Evolutionary conservation across 495 filamentous ascomycete genomes (phyloP), one percentile per base, ranked within the genome.

Genomic region (Aeminium ludgeri): DNA sequence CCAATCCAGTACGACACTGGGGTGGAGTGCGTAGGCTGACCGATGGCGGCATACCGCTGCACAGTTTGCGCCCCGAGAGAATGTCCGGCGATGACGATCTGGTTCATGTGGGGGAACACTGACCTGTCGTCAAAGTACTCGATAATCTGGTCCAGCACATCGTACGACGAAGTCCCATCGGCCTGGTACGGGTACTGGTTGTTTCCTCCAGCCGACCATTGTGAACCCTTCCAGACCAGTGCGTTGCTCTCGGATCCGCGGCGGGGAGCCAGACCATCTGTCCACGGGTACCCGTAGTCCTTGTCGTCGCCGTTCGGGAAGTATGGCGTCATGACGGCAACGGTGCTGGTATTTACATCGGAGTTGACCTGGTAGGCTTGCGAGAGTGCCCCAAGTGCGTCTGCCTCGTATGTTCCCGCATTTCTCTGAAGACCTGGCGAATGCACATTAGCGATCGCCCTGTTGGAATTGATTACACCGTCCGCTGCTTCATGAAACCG

Each of bases 281-380:
- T 40, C 45, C 45, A 52, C 5, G 50, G 50, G 20, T 52, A 52
- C 12, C 41, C 45, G 20, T n/a, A 10, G 28, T 30, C 34, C 41
- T 52, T 49, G 42, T 49, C 50, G 36, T 49, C 46, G 12, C 46
- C 45, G 25, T 43, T 52, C 3, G 50, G 30, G 34, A 52, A 52
- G 34, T 41, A 49, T 1, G 50, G 50, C 17, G 41, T 37, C 28
- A 52, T 40, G 12, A 52, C 38, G 12, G 41, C 41, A 6, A 52
- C 46, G 6, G 36, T 36, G 34, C 46, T 37, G 2, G 30, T 37
- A 30, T 49, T 49, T 30, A 52, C 42, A 35, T 40, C 40, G 10
- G 41, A 29, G 33, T 30, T 33, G 15, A 48, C 30, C 17, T 36
- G 27, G 33, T 30, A 25, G 15, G 48, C 35, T 35, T 48, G 40